Percentiles rank a stretch among this genome's conserved stretches.
Evolutionary conservation across 2,329 filamentous ascomycete genomes (phyloP).

Genomic region (Cladorrhinum sp.): DNA sequence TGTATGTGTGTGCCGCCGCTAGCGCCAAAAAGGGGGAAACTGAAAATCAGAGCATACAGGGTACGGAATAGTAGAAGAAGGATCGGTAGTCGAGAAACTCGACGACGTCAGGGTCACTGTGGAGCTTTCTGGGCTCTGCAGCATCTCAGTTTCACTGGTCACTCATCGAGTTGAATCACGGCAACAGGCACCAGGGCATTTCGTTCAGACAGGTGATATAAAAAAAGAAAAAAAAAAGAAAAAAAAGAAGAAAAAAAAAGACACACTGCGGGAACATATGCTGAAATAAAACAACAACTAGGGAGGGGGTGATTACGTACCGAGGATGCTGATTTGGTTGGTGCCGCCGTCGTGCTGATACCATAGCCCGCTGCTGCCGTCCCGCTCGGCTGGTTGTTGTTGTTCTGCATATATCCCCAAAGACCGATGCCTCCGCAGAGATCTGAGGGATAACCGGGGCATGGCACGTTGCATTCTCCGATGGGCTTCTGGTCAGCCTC

Average conservation of each 20-base stretch:
- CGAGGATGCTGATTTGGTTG: constrained; percentile 1
- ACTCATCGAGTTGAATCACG: constrained; percentile 17
- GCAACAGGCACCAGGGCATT: background rate
- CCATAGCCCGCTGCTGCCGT: constrained; percentile 12
- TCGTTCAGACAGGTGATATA: background rate
- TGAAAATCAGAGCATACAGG: constrained; percentile 37
- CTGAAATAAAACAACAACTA: background rate
- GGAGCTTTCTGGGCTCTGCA: constrained; percentile 38
- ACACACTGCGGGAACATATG: background rate
- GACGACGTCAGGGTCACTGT: constrained; percentile 34
- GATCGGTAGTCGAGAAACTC: constrained; percentile 27
- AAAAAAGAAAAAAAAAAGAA: background rate
- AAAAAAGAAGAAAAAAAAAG: too few species aligned
- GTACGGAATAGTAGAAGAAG: constrained; percentile 30
- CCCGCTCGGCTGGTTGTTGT: constrained; percentile 3
- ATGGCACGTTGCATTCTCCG: constrained; percentile 52
- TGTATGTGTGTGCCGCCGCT: constrained; percentile 5
- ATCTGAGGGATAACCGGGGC: constrained; percentile 67
- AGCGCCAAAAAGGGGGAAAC: constrained; percentile 9
- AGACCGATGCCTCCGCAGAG: constrained; percentile 60
- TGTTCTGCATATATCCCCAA: constrained; percentile 64
- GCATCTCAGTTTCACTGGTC: constrained; percentile 30
- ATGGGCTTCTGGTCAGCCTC: constrained; percentile 38
- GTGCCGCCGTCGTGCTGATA: background rate
- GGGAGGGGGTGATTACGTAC: background rate